Evolutionary conservation across 345 rosid genomes (phyloP), one percentile per base, ranked within the genome.

Genomic region (Eucalyptus pauciflora): DNA sequence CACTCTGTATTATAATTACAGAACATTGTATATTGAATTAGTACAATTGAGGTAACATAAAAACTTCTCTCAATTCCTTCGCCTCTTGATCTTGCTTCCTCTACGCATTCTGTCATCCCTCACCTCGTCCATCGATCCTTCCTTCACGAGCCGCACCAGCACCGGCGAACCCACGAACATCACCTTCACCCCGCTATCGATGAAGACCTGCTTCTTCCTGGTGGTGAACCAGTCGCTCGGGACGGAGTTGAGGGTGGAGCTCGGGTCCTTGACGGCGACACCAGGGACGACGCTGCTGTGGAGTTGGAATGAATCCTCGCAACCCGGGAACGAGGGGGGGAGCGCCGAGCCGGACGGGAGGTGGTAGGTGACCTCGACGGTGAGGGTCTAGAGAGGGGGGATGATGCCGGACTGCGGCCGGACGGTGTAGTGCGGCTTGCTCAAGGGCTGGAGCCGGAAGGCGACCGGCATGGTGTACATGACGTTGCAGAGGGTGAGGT

Each of bases 391-490:
- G 3, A 94, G 93, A 3, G 96, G 97, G 5, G 79, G 88, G n/a
- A 94, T 94, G 69, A 95, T 93, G 52, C 97, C 96, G 3, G 95
- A 91, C 24, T 92, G 96, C 3, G 94, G 97, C 89, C 92, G 92
- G 37, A 93, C 87, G 1, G 93, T 87, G 90, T 94, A 94, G 11
- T 94, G 92, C 3, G 86, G 27, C 88, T 90, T 94, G 94, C 91
- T 95, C 64, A 91, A 13, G 7, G 95, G 90, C 43, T 94, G 97
- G 49, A 95, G 91, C 87, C 96, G 89, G 88, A 95, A 94, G 1
- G 95, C 96, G 8, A 95, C 95, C 8, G 95, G 96, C 97, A 94
- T 95, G 49, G 97, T 95, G 91, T 93, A 89, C 96, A 95, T 95
- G 43, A 95, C 95, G 67, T 95, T 95, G 45, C 95, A 93, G 10